These are phyloP conservation scores for Akanthomyces lecanii DNA, from an alignment of 2,329 filamentous ascomycete species.

Conservation along the genomic window DNA sequence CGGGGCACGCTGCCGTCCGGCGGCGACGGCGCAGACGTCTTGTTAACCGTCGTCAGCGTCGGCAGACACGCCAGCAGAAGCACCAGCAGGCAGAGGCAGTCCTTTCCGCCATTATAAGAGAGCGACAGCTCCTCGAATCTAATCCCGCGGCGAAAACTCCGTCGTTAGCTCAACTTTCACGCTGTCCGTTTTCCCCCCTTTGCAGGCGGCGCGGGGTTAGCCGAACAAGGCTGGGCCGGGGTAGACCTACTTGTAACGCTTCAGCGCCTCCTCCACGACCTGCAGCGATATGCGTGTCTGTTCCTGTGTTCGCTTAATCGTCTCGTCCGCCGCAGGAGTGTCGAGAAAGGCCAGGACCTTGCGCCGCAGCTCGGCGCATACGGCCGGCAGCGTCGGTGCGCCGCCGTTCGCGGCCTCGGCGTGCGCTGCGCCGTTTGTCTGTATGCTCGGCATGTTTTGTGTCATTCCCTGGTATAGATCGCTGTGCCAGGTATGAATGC, in stretches of 20 bases:
- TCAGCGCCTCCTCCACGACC: conserved; percentile 71
- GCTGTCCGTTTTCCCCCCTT: not conserved
- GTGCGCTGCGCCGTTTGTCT: conserved; percentile 15
- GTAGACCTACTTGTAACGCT: conserved; percentile 63
- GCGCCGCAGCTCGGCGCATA: conserved; percentile 16
- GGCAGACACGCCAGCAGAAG: conserved; percentile 69
- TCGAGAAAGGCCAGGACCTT: conserved; percentile 18
- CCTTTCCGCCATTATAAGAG: conserved; percentile 97
- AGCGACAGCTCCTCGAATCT: conserved; percentile 77
- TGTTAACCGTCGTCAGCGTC: conserved; percentile 18
- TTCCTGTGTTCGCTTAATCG: conserved; percentile 44
- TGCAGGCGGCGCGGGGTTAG: conserved; percentile 3
- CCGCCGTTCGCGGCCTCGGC: not conserved
- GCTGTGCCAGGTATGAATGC: not conserved
- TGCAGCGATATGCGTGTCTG: conserved; percentile 69
- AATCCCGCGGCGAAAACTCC: not conserved
- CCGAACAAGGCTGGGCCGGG: conserved; percentile 3
- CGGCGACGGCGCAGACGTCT: conserved; percentile 4
- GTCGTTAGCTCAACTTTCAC: not conserved
- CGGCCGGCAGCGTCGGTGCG: conserved; percentile 6
- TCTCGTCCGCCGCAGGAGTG: conserved; percentile 9
- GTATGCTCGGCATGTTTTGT: conserved; percentile 10
- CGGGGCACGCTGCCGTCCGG: conserved; percentile 16
- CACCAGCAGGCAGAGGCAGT: conserved; percentile 88
- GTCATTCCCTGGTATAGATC: not conserved